phyloP scores from a whole-genome alignment of 1,284 basidiomycete species.

The Ceratobasidium sp. region DNA sequence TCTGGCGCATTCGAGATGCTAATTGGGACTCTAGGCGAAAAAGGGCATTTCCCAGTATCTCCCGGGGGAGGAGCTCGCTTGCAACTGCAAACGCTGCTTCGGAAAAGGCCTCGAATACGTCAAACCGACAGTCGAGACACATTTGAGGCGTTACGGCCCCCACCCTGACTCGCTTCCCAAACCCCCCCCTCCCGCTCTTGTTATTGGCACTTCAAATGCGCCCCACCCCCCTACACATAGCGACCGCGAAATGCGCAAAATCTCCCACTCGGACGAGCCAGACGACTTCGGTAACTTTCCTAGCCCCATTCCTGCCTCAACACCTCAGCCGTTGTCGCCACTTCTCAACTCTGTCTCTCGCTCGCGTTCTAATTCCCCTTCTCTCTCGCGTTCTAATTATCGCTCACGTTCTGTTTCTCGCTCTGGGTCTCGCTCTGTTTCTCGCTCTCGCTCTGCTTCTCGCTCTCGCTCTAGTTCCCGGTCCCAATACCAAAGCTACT shows the following conservation, averaged over 20 bases:
- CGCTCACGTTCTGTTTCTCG: too few relatives aligned
- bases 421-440: background rate
- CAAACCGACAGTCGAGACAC: background rate
- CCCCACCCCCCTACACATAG: background rate
- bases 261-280: too few relatives aligned
- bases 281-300: too few relatives aligned
- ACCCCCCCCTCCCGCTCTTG: background rate
- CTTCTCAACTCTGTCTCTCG: too few relatives aligned
- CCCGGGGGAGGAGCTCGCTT: background rate
- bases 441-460: background rate
- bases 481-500: background rate
- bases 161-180: background rate
- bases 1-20: background rate
- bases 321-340: too few relatives aligned
- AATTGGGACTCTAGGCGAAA: background rate
- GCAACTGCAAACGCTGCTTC: background rate
- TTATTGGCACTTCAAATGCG: background rate
- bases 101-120: too few relatives aligned
- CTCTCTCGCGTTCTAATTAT: too few relatives aligned
- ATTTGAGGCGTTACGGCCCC: background rate
- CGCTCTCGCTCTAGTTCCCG: background rate
- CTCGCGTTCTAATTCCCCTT: too few relatives aligned
- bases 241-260: too few relatives aligned
- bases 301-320: too few relatives aligned
- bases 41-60: background rate